phyloP scores from a whole-genome alignment of 1,139 yeast species.

The Taphrina betulina region DNA sequence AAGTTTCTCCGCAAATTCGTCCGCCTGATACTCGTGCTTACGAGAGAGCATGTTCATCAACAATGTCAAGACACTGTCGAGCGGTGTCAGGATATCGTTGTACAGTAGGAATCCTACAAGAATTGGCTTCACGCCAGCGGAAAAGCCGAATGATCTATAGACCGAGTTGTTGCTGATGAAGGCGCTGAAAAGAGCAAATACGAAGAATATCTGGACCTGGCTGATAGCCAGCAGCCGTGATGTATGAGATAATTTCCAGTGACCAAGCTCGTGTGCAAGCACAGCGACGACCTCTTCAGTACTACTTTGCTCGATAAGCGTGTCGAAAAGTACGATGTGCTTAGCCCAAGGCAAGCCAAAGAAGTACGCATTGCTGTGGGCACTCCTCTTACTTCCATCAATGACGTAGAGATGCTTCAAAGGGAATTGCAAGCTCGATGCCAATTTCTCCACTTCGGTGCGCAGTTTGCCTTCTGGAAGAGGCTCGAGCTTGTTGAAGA shows the following conservation, averaged over 20 bases:
- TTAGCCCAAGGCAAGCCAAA: conserved; percentile 96
- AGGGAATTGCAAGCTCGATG: conserved; percentile 76
- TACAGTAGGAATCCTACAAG: conserved; percentile 72
- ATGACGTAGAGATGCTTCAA: conserved; percentile 77
- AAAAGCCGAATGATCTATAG: conserved; percentile 76
- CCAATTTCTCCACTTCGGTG: conserved; percentile 74
- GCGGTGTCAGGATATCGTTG: conserved; percentile 68
- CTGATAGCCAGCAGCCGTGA: conserved; percentile 64
- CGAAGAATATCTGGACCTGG: conserved; percentile 62
- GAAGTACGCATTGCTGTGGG: conserved; percentile 95
- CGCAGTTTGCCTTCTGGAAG: conserved; percentile 88
- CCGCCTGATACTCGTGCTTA: conserved; percentile 85
- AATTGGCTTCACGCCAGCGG: conserved; percentile 52
- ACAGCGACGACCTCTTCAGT: conserved; percentile 86
- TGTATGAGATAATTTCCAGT: conserved; percentile 89
- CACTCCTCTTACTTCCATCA: conserved; percentile 93
- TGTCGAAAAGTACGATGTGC: conserved; percentile 89
- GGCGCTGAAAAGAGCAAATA: conserved; percentile 71
- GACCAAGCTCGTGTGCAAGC: conserved; percentile 95
- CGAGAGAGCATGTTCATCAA: conserved; percentile 69
- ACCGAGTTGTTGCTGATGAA: conserved; percentile 77
- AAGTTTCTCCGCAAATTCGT: conserved; percentile 62
- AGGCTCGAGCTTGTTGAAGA: conserved; percentile 87
- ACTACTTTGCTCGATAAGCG: conserved; percentile 76
- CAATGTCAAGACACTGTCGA: conserved; percentile 68